A percentile compares a stretch with the other conserved stretches of the same genome.
phyloP scores from a whole-genome alignment of 169 alveolate species.

The Plasmodium falciparum region DNA sequence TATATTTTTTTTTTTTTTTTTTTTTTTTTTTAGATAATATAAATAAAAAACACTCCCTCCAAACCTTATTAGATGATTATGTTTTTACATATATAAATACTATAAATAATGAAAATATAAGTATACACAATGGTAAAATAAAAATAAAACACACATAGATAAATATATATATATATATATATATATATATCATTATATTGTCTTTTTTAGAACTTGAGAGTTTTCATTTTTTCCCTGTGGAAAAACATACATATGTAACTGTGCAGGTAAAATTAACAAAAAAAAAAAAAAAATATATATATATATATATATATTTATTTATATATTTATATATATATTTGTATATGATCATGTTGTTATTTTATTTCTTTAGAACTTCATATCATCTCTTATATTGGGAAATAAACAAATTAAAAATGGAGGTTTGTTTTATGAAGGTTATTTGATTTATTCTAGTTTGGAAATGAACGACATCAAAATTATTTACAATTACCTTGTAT shows the following conservation, averaged over 20 bases:
- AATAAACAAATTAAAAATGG: slow-evolving; percentile 64
- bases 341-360: neutral
- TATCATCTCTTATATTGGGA: slow-evolving; percentile 37
- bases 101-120: slow-evolving; percentile 47
- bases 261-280: slow-evolving; percentile 41
- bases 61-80: slow-evolving; percentile 49
- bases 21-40: slow-evolving; percentile 24
- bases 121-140: slow-evolving; percentile 61
- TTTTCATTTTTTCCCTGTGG: slow-evolving; percentile 60
- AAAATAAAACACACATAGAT: neutral
- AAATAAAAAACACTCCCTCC: slow-evolving; percentile 42
- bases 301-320: neutral
- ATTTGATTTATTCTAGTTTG: slow-evolving; percentile 59
- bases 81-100: slow-evolving; percentile 60
- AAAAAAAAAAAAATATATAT: too few species aligned
- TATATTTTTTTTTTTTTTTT: neutral
- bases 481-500: slow-evolving; percentile 64
- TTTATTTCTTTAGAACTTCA: slow-evolving; percentile 19
- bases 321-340: neutral
- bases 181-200: neutral
- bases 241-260: slow-evolving; percentile 55
- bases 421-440: slow-evolving; percentile 42
- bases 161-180: neutral
- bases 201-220: slow-evolving; percentile 47
- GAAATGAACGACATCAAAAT: slow-evolving; percentile 41